Evolutionary conservation across 495 filamentous ascomycete genomes (phyloP).

Genomic region (Penicillium subrubescens): DNA sequence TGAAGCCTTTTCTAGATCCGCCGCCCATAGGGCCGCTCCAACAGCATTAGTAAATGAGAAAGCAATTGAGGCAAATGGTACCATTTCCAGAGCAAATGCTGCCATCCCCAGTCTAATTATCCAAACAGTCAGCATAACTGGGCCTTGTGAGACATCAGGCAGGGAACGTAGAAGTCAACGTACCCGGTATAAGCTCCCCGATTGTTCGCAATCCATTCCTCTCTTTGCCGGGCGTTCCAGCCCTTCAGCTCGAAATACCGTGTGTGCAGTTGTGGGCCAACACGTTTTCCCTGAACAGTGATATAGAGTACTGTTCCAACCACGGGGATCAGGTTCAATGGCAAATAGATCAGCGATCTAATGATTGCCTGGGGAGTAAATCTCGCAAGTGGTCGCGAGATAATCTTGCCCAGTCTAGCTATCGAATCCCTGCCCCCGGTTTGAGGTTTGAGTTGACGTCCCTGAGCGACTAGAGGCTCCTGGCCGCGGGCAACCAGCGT

Average conservation of each 20-base stretch:
- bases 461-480: conserved; percentile 63
- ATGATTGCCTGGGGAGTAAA: conserved; percentile 68
- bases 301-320: conserved; percentile 83
- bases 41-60: conserved; percentile 92
- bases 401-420: conserved; percentile 69
- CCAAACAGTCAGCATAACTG: conserved; percentile 12
- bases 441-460: conserved; percentile 66
- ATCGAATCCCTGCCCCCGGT: conserved; percentile 48
- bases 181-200: conserved; percentile 75
- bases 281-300: conserved; percentile 64
- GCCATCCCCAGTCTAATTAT: conserved; percentile 74
- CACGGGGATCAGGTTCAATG: conserved; percentile 88
- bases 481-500: conserved; percentile 62
- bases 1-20: conserved; percentile 73
- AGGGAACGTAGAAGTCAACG: conserved; percentile 40
- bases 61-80: conserved; percentile 79
- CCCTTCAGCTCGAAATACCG: conserved; percentile 90
- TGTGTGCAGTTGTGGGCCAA: conserved; percentile 55
- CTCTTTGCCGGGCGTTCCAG: conserved; percentile 62
- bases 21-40: conserved; percentile 91
- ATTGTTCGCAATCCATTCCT: conserved; percentile 65
- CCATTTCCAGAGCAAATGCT: conserved; percentile 76
- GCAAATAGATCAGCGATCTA: conserved; percentile 75
- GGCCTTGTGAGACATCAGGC: background rate
- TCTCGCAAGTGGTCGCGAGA: conserved; percentile 68